Conservation (phyloP, 768 basidiomycete species). For the Leccinum subtestaceum region DNA sequence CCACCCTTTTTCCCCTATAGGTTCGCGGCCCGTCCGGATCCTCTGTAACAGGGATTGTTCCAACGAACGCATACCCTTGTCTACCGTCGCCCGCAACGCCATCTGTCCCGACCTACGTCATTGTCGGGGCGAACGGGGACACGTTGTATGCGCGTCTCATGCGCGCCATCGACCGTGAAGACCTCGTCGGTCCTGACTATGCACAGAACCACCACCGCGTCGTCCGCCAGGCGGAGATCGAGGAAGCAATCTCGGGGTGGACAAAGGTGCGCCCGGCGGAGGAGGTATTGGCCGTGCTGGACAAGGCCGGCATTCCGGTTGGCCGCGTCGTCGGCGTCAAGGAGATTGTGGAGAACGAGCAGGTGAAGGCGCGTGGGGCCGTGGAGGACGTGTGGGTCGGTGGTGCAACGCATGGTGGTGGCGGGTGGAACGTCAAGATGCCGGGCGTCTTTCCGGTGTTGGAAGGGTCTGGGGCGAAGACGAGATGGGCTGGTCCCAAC, state of each 20-base stretch:
- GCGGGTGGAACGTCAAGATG: slow-evolving; percentile 67
- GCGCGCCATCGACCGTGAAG: slow-evolving; percentile 54
- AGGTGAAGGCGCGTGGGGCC: slow-evolving; percentile 51
- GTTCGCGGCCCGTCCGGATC: slow-evolving; percentile 72
- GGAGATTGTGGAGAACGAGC: slow-evolving; percentile 60
- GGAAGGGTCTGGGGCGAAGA: slow-evolving; percentile 54
- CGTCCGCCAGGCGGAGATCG: slow-evolving; percentile 48
- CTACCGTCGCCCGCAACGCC: slow-evolving; percentile 43
- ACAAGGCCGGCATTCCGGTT: slow-evolving; percentile 55
- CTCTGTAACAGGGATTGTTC: slow-evolving; percentile 72
- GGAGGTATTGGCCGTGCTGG: slow-evolving; percentile 51
- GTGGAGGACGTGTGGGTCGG: slow-evolving; percentile 59
- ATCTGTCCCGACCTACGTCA: slow-evolving; percentile 50
- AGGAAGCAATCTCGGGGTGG: slow-evolving; percentile 60
- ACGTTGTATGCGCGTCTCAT: slow-evolving; percentile 67
- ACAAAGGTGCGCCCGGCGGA: slow-evolving; percentile 48
- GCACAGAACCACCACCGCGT: slow-evolving; percentile 44
- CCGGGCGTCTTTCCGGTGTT: slow-evolving; percentile 60
- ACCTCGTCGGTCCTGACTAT: slow-evolving; percentile 55
- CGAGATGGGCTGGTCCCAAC: slow-evolving; percentile 68
- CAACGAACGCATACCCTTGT: slow-evolving; percentile 73
- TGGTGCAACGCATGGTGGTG: slow-evolving; percentile 33
- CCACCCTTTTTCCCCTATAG: slow-evolving; percentile 30
- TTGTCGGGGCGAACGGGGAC: slow-evolving; percentile 74
- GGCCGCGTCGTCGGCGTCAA: slow-evolving; percentile 62